Base-by-base conservation (phyloP, 2,329 filamentous ascomycete genomes). In the Aspergillus neoniger region DNA sequence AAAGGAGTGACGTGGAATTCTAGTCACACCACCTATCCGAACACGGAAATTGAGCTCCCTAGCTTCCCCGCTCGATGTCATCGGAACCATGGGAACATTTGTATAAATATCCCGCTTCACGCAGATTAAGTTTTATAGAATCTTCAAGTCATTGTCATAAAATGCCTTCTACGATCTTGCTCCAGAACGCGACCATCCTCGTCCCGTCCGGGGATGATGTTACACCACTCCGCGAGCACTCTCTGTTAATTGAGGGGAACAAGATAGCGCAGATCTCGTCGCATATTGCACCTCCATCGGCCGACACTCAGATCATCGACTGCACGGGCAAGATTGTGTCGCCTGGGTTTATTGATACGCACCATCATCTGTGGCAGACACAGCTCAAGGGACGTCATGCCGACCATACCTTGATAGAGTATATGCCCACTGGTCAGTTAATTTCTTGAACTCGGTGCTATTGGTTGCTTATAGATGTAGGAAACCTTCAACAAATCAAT, bases 291-390 rank as follows among this genome's bases (percentile, higher is more conserved):
- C 50, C 63, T 2, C 59, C 67, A 0, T 17, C 41, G 2, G 55
- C 51, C 1, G 50, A 48, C 3, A 59, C 67, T 0, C 62, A 70
- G 28, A 60, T 81, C 3, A 70, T 82, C 25, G 76, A 83, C 61
- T 80, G 76, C 21, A 73, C 69, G 6, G 68, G 69, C 28, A 73
- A 70, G 52, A 69, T 72, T 15, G 59, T 74, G 36, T 71, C 69
- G 21, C 74, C 75, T 4, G 74, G 74, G 0, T 76, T 74, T 57
- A 68, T 77, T 39, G 70, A 75, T 52, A 76, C 73, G 7, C 72
- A 77, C 50, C 67, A 78, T 48, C 80, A 83, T 67, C 65, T 80
- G 7, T 83, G 80, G 80, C 79, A 82, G 64, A 77, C 76, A 0
- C 71, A 76, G 58, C 66, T 79, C 14, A 77, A 77, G 58, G 75